Evolutionary conservation across 305 asterid genomes (phyloP).

Genomic region (Fraxinus nigra): DNA sequence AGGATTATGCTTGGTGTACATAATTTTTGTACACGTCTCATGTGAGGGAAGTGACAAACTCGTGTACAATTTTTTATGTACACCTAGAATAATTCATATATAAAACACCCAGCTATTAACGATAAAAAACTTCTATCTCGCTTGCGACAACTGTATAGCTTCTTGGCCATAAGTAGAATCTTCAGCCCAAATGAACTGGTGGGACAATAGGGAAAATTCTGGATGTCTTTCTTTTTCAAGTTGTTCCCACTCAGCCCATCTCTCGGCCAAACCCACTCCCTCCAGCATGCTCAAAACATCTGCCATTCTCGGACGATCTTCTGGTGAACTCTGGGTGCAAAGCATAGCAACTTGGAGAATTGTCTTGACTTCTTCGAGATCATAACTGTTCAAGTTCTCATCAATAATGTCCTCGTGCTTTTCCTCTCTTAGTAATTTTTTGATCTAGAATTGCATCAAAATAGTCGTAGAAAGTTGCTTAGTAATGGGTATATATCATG

Average conservation of each 20-base stretch:
- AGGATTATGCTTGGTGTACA: too few species aligned
- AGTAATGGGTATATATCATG: neutral
- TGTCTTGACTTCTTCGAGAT: constrained; percentile 59
- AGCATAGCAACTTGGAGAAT: constrained; percentile 86
- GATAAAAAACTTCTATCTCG: constrained; percentile 41
- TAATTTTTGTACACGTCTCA: too few species aligned
- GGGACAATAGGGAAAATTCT: constrained; percentile 48
- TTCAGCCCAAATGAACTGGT: constrained; percentile 63
- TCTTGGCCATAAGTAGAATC: constrained; percentile 73
- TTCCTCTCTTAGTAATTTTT: constrained; percentile 67
- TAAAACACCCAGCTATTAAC: too few species aligned
- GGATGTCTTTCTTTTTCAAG: constrained; percentile 56
- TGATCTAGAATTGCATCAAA: constrained; percentile 41
- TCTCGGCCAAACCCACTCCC: constrained; percentile 78
- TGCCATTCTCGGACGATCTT: constrained; percentile 77
- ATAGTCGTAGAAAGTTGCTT: neutral
- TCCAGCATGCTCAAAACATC: constrained; percentile 70
- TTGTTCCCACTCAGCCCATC: constrained; percentile 96
- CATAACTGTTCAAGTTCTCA: constrained; percentile 43
- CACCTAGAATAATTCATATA: too few species aligned
- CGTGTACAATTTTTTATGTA: too few species aligned
- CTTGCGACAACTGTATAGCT: constrained; percentile 80
- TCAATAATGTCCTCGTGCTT: constrained; percentile 68
- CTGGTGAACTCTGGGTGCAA: constrained; percentile 74
- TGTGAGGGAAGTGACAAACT: too few species aligned